These are phyloP conservation scores for Annulohypoxylon nitens DNA, from an alignment of 495 filamentous ascomycete genomes.

Conservation along the genomic window DNA sequence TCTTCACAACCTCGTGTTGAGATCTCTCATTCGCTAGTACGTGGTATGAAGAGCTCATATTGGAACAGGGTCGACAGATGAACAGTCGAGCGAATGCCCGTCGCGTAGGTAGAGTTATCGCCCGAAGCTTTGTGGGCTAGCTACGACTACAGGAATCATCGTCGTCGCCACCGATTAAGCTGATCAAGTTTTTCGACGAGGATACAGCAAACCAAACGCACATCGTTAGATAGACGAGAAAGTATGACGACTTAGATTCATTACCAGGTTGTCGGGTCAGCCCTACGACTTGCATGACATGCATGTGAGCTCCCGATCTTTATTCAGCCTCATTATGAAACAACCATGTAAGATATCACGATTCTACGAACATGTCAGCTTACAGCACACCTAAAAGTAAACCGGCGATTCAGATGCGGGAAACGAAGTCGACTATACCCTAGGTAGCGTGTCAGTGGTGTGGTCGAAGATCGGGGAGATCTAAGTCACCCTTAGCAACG, in stretches of 20 bases:
- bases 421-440: slow-evolving; percentile 22
- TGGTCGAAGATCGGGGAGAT: slow-evolving; percentile 24
- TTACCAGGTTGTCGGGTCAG: slow-evolving; percentile 43
- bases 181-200: background rate
- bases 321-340: slow-evolving; percentile 35
- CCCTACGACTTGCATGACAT: slow-evolving; percentile 33
- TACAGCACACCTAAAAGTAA: slow-evolving; percentile 12
- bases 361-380: slow-evolving; percentile 26
- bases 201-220: background rate
- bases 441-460: slow-evolving; percentile 9
- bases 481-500: slow-evolving; percentile 17
- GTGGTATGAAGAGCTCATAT: slow-evolving; percentile 26
- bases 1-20: slow-evolving; percentile 38
- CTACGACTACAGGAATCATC: slow-evolving; percentile 7
- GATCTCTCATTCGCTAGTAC: slow-evolving; percentile 24
- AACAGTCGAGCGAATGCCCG: background rate
- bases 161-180: background rate
- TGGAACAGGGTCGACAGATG: background rate
- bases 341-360: slow-evolving; percentile 20
- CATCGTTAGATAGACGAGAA: background rate
- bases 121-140: background rate
- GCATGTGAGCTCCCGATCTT: slow-evolving; percentile 17
- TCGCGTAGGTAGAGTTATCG: background rate
- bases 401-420: slow-evolving; percentile 12
- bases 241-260: slow-evolving; percentile 9